Conservation (phyloP, 83 land plant genomes). For the Isoetes engelmannii region DNA sequence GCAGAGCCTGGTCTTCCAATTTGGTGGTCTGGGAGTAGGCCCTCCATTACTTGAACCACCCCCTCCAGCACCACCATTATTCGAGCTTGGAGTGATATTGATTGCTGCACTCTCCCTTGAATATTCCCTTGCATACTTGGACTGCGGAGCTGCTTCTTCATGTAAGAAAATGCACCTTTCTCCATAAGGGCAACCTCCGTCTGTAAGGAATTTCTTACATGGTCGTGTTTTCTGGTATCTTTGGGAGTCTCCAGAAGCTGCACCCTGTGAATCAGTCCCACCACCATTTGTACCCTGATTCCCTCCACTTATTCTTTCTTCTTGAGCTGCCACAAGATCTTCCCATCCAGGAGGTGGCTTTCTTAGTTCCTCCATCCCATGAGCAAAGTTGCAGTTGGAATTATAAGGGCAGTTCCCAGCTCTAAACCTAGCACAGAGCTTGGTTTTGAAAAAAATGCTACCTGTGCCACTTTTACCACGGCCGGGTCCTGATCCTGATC, state of each 20-base stretch:
- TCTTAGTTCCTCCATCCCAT: conserved; percentile 17
- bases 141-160: conserved; percentile 41
- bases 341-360: conserved; percentile 17
- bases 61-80: conserved; percentile 5
- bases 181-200: conserved; percentile 81
- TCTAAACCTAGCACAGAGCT: conserved; percentile 19
- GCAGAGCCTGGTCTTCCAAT: conserved; percentile 91
- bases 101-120: conserved; percentile 56
- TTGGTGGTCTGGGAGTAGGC: conserved; percentile 49
- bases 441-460: conserved; percentile 12
- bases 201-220: conserved; percentile 78
- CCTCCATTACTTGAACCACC: conserved; percentile 12
- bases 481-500: conserved; percentile 9
- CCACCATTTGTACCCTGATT: conserved; percentile 8
- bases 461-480: conserved; percentile 5
- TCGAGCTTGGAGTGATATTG: conserved; percentile 32
- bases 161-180: conserved; percentile 75
- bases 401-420: conserved; percentile 14
- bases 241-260: too few relatives aligned
- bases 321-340: neutral
- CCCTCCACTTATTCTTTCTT: conserved; percentile 15
- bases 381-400: conserved; percentile 14
- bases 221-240: conserved; percentile 77
- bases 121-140: conserved; percentile 1
- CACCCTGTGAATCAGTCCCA: conserved; percentile 39